phyloP scores from a whole-genome alignment of 2,329 filamentous ascomycete species.

The Ramularia collo-cygni region DNA sequence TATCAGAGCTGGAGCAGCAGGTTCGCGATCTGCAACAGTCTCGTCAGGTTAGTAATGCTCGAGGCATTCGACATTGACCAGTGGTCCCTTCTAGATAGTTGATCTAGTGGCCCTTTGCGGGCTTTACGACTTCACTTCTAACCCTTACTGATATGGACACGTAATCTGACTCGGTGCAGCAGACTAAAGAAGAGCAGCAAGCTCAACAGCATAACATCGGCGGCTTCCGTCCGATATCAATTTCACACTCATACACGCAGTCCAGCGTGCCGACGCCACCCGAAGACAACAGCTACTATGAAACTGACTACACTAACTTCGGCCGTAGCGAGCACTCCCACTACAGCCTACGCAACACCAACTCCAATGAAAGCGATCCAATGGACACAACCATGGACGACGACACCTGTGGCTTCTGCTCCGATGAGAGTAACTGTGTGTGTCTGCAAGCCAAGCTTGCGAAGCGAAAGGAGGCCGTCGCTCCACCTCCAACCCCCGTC shows the following conservation, averaged over 20 bases:
- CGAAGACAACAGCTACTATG: slow-evolving; percentile 13
- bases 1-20: slow-evolving; percentile 3
- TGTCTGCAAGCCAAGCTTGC: slow-evolving; percentile 15
- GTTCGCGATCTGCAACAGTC: too few relatives aligned
- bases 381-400: slow-evolving; percentile 18
- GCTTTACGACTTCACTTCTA: too few relatives aligned
- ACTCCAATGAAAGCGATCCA: slow-evolving; percentile 15
- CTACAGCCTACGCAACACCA: slow-evolving; percentile 6
- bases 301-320: slow-evolving; percentile 22
- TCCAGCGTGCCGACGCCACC: slow-evolving; percentile 14
- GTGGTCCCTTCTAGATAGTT: too few relatives aligned
- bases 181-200: too few relatives aligned
- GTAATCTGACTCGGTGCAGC: too few relatives aligned
- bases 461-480: slow-evolving; percentile 6
- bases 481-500: slow-evolving; percentile 6
- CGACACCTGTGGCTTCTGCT: slow-evolving; percentile 27
- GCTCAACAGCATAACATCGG: too few relatives aligned
- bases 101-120: too few relatives aligned
- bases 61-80: too few relatives aligned
- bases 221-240: too few relatives aligned
- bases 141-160: too few relatives aligned
- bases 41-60: too few relatives aligned
- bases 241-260: too few relatives aligned
- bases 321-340: slow-evolving; percentile 6
- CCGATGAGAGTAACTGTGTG: slow-evolving; percentile 21